These are phyloP conservation scores for Kazachstania sp. DNA, from an alignment of 1,139 yeast genomes.

Conservation along the genomic window DNA sequence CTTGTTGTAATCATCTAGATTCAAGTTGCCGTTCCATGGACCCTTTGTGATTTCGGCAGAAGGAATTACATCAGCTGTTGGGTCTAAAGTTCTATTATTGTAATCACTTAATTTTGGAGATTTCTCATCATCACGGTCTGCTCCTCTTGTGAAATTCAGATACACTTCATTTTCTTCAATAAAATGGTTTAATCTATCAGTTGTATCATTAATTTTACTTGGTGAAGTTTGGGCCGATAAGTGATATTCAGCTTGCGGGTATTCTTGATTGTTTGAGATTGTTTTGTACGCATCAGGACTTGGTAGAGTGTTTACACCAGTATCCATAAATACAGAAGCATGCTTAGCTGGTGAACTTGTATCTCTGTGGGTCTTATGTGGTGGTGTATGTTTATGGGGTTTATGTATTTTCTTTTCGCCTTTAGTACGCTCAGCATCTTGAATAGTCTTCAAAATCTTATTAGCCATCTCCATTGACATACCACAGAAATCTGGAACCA, in stretches of 20 bases:
- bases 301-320: neutral
- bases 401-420: conserved; percentile 15
- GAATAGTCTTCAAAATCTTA: conserved; percentile 75
- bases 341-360: neutral
- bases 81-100: conserved; percentile 13
- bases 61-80: conserved; percentile 3
- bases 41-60: neutral
- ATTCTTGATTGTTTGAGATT: neutral
- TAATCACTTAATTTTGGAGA: conserved; percentile 3
- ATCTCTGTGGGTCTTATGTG: neutral
- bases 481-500: conserved; percentile 97
- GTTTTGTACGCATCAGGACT: neutral
- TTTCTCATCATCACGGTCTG: conserved; percentile 6
- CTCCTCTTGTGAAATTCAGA: conserved; percentile 21
- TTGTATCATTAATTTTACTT: neutral
- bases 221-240: conserved; percentile 5
- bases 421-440: conserved; percentile 54
- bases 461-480: conserved; percentile 98
- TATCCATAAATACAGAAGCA: conserved; percentile 3
- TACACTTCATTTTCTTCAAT: conserved; percentile 24
- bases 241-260: neutral
- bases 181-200: conserved; percentile 18
- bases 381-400: neutral
- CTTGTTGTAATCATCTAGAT: neutral
- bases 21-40: neutral